phyloP scores from a whole-genome alignment of 139 green algal genomes.

The Tetraselmis striata region DNA sequence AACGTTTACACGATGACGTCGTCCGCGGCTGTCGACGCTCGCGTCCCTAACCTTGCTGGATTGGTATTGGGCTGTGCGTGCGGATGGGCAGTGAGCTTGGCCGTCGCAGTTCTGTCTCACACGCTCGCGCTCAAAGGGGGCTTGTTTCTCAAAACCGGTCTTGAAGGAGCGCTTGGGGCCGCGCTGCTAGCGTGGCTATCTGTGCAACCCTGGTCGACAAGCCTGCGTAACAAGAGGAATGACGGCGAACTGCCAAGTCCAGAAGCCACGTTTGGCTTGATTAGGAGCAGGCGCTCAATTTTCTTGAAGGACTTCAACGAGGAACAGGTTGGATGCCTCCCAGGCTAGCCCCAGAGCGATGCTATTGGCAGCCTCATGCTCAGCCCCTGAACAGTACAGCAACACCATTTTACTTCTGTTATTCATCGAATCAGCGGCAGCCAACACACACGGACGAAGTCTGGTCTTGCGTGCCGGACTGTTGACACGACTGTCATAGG shows the following conservation, averaged over 20 bases:
- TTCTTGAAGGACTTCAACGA: constrained; percentile 49
- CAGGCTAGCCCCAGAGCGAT: too few relatives aligned
- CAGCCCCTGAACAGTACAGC: neutral
- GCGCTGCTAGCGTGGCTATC: neutral
- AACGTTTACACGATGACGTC: too few relatives aligned
- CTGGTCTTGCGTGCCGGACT: too few relatives aligned
- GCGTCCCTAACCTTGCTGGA: too few relatives aligned
- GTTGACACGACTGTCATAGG: too few relatives aligned
- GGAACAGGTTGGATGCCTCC: constrained; percentile 13
- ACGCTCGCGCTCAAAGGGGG: neutral
- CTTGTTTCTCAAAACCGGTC: neutral
- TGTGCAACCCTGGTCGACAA: neutral
- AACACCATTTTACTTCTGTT: neutral
- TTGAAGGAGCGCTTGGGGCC: neutral
- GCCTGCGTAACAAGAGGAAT: neutral
- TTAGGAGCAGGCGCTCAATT: constrained; percentile 21
- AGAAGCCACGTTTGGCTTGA: neutral
- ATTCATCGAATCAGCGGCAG: too few relatives aligned
- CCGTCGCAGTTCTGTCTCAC: neutral
- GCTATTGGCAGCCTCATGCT: too few relatives aligned
- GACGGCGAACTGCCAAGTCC: neutral
- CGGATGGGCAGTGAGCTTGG: neutral
- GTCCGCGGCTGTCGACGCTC: too few relatives aligned
- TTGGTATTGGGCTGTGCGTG: neutral
- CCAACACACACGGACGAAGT: too few relatives aligned